phyloP scores from a whole-genome alignment of 2,329 filamentous ascomycete species.

The Monilinia laxa region DNA sequence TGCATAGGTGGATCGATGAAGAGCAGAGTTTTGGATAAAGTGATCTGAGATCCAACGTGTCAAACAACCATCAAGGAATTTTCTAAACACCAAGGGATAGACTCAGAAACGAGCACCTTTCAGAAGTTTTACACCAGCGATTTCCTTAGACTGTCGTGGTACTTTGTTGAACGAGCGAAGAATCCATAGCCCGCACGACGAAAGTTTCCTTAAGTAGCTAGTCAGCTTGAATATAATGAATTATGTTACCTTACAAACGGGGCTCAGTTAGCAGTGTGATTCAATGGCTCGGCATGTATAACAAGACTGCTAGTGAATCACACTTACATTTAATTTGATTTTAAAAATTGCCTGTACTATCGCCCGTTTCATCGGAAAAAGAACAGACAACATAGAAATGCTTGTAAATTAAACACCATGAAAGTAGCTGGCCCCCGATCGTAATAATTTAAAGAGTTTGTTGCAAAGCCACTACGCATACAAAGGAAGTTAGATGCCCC shows the following conservation, averaged over 20 bases:
- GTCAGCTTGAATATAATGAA: neutral
- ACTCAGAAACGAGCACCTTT: too few species aligned
- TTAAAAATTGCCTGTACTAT: neutral
- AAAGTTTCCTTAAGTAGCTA: neutral
- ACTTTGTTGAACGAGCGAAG: too few species aligned
- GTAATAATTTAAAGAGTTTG: neutral
- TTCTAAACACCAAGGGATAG: too few species aligned
- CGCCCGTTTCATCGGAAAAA: neutral
- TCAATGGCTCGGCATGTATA: too few species aligned
- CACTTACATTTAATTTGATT: neutral
- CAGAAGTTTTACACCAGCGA: too few species aligned
- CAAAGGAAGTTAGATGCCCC: too few species aligned
- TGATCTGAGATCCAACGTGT: too few species aligned
- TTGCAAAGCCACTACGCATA: too few species aligned
- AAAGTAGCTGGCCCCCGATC: neutral
- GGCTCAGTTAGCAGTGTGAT: neutral
- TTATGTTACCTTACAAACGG: neutral
- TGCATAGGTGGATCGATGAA: neutral
- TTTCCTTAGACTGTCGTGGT: too few species aligned
- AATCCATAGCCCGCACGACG: neutral
- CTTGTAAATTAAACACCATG: neutral
- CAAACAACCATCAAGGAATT: too few species aligned
- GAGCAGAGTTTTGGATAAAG: too few species aligned
- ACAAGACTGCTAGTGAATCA: neutral
- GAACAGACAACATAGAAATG: neutral